Evolutionary conservation across 129 eudicot species (phyloP), one percentile per base, ranked within the genome.

Genomic region (Smallanthus sonchifolius): DNA sequence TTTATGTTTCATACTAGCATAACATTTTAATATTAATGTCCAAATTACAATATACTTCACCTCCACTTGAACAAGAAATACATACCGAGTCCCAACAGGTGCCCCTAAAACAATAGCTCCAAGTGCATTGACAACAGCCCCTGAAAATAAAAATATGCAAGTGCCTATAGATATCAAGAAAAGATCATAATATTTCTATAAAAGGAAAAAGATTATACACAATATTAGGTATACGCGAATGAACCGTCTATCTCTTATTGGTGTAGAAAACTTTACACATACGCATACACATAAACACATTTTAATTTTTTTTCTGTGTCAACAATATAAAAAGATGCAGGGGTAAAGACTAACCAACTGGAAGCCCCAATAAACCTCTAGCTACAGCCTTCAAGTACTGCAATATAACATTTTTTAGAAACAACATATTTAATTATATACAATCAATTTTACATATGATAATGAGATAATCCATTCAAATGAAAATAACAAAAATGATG

Each of bases 91-190:
- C 34, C 67, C 67, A 14, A 61, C 67, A 15, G 67, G 43, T 2
- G 67, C 67, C 43, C 67, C 99, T 88, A 95, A 91, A 38, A 82
- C 87, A 77, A 88, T 85, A 80, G 99, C 99, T 91, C 96, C 97
- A 65, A 91, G 85, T 57, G 96, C 96, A 88, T 83, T 82, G 65
- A 88, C 76, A 45, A 87, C 62, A 38, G 96, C 97, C 72, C 99
- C 99, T 95, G 82, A 75, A 84, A 73, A 60, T 78, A 42, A 40
- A 69, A 42, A 32, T 60, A 32, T 5, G 66, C 42, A 60, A 60
- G 40, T 32, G 73, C 13, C 61, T 24, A 24, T 28, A 43, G 6
- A 43, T 64, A 42, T 67, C 16, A 69, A 52, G n/a, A 71, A 49
- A 13, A 70, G 4, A 70, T 49, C 11, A 48, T 78, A 70, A 64